Percentiles rank a stretch among this genome's conserved stretches.
These are phyloP conservation scores for Sherardia arvensis DNA, from an alignment of 257 asterid species.

Conservation along the genomic window DNA sequence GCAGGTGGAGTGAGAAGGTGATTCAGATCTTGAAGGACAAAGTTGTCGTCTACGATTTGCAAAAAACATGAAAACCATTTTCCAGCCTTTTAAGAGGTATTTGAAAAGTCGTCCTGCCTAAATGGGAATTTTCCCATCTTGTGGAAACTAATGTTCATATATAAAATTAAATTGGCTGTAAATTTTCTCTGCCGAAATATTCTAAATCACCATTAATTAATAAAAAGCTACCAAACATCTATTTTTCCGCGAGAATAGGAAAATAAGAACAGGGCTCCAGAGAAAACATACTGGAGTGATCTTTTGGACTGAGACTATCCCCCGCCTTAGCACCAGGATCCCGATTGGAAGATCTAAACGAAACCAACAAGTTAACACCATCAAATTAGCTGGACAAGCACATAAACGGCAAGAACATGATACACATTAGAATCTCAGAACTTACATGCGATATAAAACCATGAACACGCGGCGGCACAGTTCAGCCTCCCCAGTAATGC, in stretches of 20 bases:
- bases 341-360: conserved; percentile 65
- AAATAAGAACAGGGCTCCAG: background rate
- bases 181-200: background rate
- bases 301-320: conserved; percentile 64
- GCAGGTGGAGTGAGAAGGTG: background rate
- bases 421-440: background rate
- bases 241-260: no score
- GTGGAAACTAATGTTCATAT: background rate
- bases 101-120: no score
- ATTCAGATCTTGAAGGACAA: background rate
- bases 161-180: background rate
- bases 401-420: background rate
- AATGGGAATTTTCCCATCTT: no score
- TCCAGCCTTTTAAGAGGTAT: no score
- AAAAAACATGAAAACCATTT: no score
- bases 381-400: background rate
- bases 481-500: conserved; percentile 76
- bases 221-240: background rate
- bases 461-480: conserved; percentile 83
- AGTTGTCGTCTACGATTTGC: background rate
- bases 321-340: conserved; percentile 85
- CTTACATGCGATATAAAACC: conserved; percentile 91
- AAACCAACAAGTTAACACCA: background rate
- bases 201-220: background rate
- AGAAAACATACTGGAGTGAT: conserved; percentile 54